Base-by-base conservation (phyloP, 306 rosid species). In the Prunus padus region DNA sequence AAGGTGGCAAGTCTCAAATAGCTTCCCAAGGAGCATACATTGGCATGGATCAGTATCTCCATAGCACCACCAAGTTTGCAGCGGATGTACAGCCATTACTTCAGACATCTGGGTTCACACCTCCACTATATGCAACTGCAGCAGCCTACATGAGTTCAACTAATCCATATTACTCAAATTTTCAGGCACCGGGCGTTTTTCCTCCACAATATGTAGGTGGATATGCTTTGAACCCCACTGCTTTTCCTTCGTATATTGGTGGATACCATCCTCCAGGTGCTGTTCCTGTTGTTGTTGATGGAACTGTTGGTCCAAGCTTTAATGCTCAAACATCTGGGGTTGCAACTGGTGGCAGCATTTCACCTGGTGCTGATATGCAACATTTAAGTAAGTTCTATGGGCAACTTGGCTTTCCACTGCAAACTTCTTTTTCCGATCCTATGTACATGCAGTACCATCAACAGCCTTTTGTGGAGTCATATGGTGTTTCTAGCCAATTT, bases 91-190 rank as follows among this genome's bases (percentile, higher is more conserved):
- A 82, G 74, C 87, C 90, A 15, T 69, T 85, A 45, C 84, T 84
- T 33, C 93, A 86, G 74, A 82, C 93, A 73, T 86, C 93, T 3
- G 93, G 90, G 55, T 81, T 85, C 67, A 81, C 89, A 49, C 89
- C 87, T 54, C 90, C 93, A 23, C 77, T 88, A 55, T 86, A 84
- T 82, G 86, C 93, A 19, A 56, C 87, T 26, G 80, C 85, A 73
- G 86, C 87, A 49, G 87, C 87, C 60, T 88, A 86, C 74, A 71
- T 84, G 83, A 59, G 77, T 50, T 78, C 90, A n/a, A 84, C 84
- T 79, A 80, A 76, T 69, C 85, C 89, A 62, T 82, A 80, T 83
- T 86, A 84, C 66, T 78, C 87, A 20, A 80, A 80, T 79, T 64
- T 76, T 69, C 87, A 80, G 56, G 76, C 83, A 67, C 77, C 87